Evolutionary conservation across 805 yeast genomes (phyloP), one percentile per base, ranked within the genome.

Genomic region (Candida xyloterini): DNA sequence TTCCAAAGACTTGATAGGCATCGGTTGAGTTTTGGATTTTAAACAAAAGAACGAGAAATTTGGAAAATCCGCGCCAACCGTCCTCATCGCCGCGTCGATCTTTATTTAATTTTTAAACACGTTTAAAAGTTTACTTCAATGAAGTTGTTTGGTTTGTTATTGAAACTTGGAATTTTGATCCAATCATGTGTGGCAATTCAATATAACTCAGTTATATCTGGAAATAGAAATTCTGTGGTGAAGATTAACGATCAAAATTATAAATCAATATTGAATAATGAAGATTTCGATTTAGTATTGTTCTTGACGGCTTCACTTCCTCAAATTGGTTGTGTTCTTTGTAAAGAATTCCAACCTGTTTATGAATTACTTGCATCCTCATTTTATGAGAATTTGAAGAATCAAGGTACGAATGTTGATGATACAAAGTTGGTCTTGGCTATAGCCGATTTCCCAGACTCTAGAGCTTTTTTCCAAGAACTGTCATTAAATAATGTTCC

Each of bases 401-500:
- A 74, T 30, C 80, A 76, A 52, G 83, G 87, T 15, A 50, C 46
- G 5, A 11, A 11, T 10, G 63, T 66, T 44, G 76, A 70, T 43
- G 75, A 70, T 32, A 73, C 68, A n/a, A 53, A 52, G 22, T 63
- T 90, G 27, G 80, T 75, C 66, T 86, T 91, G 60, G 85, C 86
- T 13, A 65, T 71, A 30, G 80, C 95, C 11, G 96, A 91, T 55
- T 80, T 85, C 55, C 64, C 70, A 32, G 77, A 77, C 33, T 71
- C 79, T 11, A 73, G 71, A 51, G 64, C 65, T 31, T 62, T 75
- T 10, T 84, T 79, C 62, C 70, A 69, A 51, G 59, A 67, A 11
- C 66, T 83, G 50, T 54, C 67, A 7, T 67, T 91, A 52, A 75
- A 76, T 50, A 79, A 79, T 40, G 95, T 91, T 20, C 99, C 99